Base-by-base conservation (phyloP, 2,329 filamentous ascomycete species). In the Zasmidium citrigriseum region DNA sequence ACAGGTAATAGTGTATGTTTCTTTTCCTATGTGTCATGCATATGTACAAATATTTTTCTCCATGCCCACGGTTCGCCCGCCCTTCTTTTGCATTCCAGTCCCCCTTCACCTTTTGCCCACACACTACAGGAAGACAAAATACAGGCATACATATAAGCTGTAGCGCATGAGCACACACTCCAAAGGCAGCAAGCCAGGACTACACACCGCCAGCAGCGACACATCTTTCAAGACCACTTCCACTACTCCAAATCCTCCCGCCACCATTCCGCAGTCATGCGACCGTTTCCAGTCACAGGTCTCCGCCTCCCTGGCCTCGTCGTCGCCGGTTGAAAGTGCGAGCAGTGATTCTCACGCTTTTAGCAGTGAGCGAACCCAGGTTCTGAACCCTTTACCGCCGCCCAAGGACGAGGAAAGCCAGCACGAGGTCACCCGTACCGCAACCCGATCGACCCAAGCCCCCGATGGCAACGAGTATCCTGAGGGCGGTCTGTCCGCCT, bases 401-500 rank as follows among this genome's bases (percentile, higher is more conserved):
- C 50, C 59, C n/a, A 45, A 58, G 20, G 49, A 53, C 44, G 57
- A 47, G 24, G 53, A 34, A 12, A 55, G 54, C 23, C 56, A 46
- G 9, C 23, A 59, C 20, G 52, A 41, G 34, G 34, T 41, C 18
- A 41, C 45, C 4, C 57, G 51, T 18, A 57, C 61, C 34, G 54
- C 52, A n/a, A 62, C 59, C 24, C 52, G 51, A 45, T 60, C 59
- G 1, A 62, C 57, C n/a, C 51, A 60, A 12, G 61, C 52, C 1
- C 61, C 56, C 1, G 51, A 62, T 60, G 64, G 58, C 34, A 55
- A 61, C 46, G 55, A 59, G 12, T 66, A 66, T 46, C 92, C 92
- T 0, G 92, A 96, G 77, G 91, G 92, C 51, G 92, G 93, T 11
- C 70, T 84, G 14, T 76, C 83, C 63, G 90, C 90, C 54, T 96